Evolutionary conservation across 2,329 filamentous ascomycete species (phyloP).

Genomic region (Trichoderma citrinoviride): DNA sequence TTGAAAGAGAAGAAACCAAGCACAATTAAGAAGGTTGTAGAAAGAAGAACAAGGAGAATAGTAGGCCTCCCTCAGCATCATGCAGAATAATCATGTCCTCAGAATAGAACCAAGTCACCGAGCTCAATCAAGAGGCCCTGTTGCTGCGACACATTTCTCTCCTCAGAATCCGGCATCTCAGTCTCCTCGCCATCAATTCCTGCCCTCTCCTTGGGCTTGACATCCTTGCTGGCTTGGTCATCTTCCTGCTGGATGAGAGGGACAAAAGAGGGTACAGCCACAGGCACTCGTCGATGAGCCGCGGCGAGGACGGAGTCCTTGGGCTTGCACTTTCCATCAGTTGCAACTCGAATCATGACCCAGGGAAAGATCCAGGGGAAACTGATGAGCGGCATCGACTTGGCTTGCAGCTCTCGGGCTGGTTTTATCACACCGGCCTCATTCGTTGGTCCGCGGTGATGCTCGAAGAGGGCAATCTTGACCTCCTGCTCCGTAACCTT

Average conservation of each 20-base stretch:
- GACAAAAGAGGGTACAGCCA: not conserved
- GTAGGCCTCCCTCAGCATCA: too few species aligned
- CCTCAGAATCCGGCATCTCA: not conserved
- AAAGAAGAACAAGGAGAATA: too few species aligned
- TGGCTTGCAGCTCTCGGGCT: constrained; percentile 32
- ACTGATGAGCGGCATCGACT: constrained; percentile 75
- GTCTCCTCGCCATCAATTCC: not conserved
- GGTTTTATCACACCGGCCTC: constrained; percentile 33
- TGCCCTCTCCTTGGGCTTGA: not conserved
- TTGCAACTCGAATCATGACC: constrained; percentile 44
- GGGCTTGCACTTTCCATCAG: constrained; percentile 29
- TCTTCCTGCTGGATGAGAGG: not conserved
- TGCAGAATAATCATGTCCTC: not conserved
- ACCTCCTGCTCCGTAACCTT: constrained; percentile 72
- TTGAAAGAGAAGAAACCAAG: too few species aligned
- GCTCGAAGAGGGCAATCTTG: constrained; percentile 54
- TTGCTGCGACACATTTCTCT: not conserved
- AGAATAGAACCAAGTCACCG: not conserved
- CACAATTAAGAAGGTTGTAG: too few species aligned
- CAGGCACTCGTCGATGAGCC: constrained; percentile 14
- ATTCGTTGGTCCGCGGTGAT: constrained; percentile 30
- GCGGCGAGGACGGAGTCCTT: constrained; percentile 24
- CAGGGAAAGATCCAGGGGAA: constrained; percentile 89
- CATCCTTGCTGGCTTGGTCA: not conserved
- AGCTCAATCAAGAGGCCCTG: not conserved